Evolutionary conservation across 2,329 filamentous ascomycete genomes (phyloP).

Genomic region (Fusarium hainanense): DNA sequence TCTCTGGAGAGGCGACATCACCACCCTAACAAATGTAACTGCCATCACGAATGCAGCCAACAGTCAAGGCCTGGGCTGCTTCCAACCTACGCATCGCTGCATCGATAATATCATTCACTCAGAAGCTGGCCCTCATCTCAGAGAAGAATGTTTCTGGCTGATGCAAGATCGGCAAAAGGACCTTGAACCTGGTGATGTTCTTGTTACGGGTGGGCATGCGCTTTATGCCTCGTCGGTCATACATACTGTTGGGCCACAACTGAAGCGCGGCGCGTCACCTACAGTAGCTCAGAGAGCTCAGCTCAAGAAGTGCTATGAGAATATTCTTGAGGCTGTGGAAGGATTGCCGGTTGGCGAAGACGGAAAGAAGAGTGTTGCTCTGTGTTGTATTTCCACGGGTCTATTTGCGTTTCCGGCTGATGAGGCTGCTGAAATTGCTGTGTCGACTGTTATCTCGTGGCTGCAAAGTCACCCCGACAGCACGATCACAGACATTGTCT

Average conservation of each 20-base stretch:
- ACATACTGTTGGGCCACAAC: conserved; percentile 38
- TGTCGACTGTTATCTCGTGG: conserved; percentile 17
- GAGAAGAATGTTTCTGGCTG: conserved; percentile 29
- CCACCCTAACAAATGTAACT: conserved; percentile 17
- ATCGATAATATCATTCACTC: conserved; percentile 44
- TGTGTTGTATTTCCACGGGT: conserved; percentile 40
- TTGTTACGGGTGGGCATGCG: conserved; percentile 26
- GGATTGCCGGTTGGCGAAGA: not conserved
- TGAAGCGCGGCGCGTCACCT: conserved; percentile 1
- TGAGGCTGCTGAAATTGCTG: conserved; percentile 33
- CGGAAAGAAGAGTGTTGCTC: conserved; percentile 22
- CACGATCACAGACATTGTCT: conserved; percentile 35
- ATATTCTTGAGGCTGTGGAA: conserved; percentile 20
- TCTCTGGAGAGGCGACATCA: conserved; percentile 42
- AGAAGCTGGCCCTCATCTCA: conserved; percentile 33
- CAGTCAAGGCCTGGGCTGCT: conserved; percentile 35
- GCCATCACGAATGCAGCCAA: conserved; percentile 44
- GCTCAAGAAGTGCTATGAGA: conserved; percentile 29
- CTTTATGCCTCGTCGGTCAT: conserved; percentile 24
- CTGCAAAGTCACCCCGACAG: conserved; percentile 14
- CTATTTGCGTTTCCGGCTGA: conserved; percentile 38
- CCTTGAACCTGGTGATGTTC: conserved; percentile 18
- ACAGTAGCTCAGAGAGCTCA: not conserved
- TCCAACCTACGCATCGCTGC: conserved; percentile 38
- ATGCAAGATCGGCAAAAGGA: conserved; percentile 14